Conservation (phyloP, 805 yeast genomes). For the Saturnispora besseyi region DNA sequence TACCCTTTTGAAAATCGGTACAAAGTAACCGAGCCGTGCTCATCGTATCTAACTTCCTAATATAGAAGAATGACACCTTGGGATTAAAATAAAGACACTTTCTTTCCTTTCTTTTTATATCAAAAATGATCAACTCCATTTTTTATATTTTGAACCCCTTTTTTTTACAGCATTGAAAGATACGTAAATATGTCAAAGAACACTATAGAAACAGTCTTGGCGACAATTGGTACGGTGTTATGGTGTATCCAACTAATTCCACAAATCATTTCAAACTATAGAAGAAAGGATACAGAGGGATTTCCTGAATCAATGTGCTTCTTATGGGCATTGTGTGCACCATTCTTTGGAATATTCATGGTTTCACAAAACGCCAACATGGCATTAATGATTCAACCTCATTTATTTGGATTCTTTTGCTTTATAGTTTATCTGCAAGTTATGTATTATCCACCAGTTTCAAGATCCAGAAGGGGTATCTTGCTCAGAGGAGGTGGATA, state of each 20-base stretch:
- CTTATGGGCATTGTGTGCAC: slow-evolving; percentile 62
- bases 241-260: slow-evolving; percentile 94
- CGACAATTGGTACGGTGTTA: slow-evolving; percentile 79
- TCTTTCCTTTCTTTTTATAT: background rate
- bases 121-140: too few species aligned
- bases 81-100: background rate
- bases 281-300: slow-evolving; percentile 73
- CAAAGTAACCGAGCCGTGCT: too few species aligned
- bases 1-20: too few species aligned
- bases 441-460: slow-evolving; percentile 45
- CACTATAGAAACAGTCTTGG: slow-evolving; percentile 63
- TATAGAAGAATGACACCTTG: background rate
- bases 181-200: background rate
- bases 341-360: slow-evolving; percentile 46
- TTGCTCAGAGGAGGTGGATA: slow-evolving; percentile 26
- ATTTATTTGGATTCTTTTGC: slow-evolving; percentile 44
- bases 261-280: slow-evolving; percentile 58
- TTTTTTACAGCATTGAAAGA: too few species aligned
- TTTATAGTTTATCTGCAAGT: slow-evolving; percentile 39
- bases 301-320: slow-evolving; percentile 84
- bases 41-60: background rate
- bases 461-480: slow-evolving; percentile 26
- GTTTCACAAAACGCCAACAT: slow-evolving; percentile 39
- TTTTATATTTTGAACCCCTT: too few species aligned
- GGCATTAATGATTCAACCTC: slow-evolving; percentile 46